Evolutionary conservation across 805 yeast species (phyloP), one percentile per base, ranked within the genome.

Genomic region (Spathaspora girioi): DNA sequence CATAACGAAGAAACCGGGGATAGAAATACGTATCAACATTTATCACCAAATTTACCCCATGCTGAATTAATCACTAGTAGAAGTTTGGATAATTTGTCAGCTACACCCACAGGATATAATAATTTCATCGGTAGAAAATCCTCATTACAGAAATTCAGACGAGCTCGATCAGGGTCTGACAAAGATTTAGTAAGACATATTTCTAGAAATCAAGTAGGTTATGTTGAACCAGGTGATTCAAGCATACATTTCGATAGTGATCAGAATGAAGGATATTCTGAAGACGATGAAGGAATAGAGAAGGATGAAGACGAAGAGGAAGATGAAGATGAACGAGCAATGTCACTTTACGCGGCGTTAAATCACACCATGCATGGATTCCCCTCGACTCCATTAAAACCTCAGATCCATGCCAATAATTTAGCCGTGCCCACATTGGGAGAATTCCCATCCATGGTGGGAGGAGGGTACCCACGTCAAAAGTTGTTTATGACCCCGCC

Each of bases 251-350:
- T 47, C 43, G 53, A 50, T 18, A 45, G 18, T 41, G 53, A 50
- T 15, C 38, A 44, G 4, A 11, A 44, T 47, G 53, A 45, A 19
- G 43, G 43, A 17, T 14, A 20, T 27, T 17, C 15, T 17, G 50
- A 50, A 15, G 45, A 47, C 35, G 51, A 32, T 2, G 20, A 45
- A 12, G 57, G 54, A n/a, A 54, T 52, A 5, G 57, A 71, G 44
- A 67, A 73, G 50, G 77, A 74, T 49, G 68, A 73, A 52, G 78
- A 75, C 49, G 87, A 83, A 62, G 43, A 31, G 5, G 54, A 53
- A n/a, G 57, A 51, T 17, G 89, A 84, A 59, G 88, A 84, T 62
- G 89, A 84, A 57, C 80, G 82, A 11, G 85, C 83, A 0, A 83
- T 84, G 88, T 82, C 88, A 0, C 63, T 83, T 19, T 84, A 83